Evolutionary conservation across 139 green algal species (phyloP).

Genomic region (Haematococcus sp.): DNA sequence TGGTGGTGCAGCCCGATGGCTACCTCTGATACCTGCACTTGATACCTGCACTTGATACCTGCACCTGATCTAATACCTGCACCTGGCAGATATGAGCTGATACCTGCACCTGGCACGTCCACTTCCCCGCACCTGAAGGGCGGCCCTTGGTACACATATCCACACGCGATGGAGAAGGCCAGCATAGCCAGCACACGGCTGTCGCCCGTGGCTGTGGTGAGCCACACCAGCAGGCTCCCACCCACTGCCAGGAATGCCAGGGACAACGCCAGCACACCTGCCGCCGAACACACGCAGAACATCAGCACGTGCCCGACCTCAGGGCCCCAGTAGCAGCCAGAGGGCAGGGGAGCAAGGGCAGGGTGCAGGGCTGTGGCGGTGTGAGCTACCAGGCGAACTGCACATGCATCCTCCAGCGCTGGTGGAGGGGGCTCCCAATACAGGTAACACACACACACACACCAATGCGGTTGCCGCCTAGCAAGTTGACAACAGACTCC

Average conservation of each 20-base stretch:
- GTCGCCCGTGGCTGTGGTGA: conserved; percentile 37
- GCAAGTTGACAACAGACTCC: conserved; percentile 90
- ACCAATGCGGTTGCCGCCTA: conserved; percentile 59
- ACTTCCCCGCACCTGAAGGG: conserved; percentile 87
- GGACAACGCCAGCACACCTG: conserved; percentile 36
- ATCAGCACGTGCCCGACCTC: background rate
- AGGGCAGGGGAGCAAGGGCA: too few species aligned
- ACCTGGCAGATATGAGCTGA: too few species aligned
- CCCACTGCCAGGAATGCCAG: conserved; percentile 55
- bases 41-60: too few species aligned
- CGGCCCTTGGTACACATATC: conserved; percentile 97
- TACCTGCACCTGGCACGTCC: too few species aligned
- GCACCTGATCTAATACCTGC: too few species aligned
- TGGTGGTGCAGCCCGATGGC: too few species aligned
- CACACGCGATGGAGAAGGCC: conserved; percentile 72
- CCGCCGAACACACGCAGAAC: too few species aligned
- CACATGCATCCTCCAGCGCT: too few species aligned
- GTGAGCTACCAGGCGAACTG: background rate
- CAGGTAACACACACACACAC: conserved; percentile 3
- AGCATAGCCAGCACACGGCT: conserved; percentile 57
- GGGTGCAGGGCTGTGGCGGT: background rate
- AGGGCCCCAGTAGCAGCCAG: too few species aligned
- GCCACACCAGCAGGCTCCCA: conserved; percentile 43
- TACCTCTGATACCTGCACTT: too few species aligned
- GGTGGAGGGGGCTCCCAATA: too few species aligned